A percentile compares a stretch with the other conserved stretches of the same genome.
Conservation (phyloP, 257 asterid genomes). For the Solanum paucissectum region DNA sequence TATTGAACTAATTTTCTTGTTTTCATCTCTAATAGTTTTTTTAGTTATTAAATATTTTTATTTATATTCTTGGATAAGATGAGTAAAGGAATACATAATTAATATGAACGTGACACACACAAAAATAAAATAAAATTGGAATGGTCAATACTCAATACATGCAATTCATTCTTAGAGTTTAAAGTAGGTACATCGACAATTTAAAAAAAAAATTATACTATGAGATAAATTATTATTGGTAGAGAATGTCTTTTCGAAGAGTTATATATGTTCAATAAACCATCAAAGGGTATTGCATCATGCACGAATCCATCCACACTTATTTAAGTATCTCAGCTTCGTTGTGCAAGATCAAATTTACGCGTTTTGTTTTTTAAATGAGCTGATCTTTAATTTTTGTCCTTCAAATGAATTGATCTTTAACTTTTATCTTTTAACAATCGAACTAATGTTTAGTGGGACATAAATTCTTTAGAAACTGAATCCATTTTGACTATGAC, state of each 20-base stretch:
- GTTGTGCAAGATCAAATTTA: neutral
- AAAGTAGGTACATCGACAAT: too few species aligned
- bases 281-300: neutral
- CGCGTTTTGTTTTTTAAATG: too few species aligned
- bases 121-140: too few species aligned
- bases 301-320: neutral
- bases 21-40: neutral
- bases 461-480: neutral
- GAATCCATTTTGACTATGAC: fast-evolving
- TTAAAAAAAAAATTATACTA: too few species aligned
- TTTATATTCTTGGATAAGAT: neutral
- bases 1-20: neutral
- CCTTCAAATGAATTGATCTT: neutral
- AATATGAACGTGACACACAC: neutral
- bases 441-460: neutral
- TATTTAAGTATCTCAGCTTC: neutral
- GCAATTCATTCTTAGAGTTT: too few species aligned
- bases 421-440: neutral
- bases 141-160: too few species aligned
- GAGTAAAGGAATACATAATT: neutral
- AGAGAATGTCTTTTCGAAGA: neutral
- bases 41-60: too few species aligned
- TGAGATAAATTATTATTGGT: too few species aligned
- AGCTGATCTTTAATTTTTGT: neutral
- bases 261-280: neutral